phyloP scores from a whole-genome alignment of 2,329 filamentous ascomycete genomes.

The Rosellinia necatrix region DNA sequence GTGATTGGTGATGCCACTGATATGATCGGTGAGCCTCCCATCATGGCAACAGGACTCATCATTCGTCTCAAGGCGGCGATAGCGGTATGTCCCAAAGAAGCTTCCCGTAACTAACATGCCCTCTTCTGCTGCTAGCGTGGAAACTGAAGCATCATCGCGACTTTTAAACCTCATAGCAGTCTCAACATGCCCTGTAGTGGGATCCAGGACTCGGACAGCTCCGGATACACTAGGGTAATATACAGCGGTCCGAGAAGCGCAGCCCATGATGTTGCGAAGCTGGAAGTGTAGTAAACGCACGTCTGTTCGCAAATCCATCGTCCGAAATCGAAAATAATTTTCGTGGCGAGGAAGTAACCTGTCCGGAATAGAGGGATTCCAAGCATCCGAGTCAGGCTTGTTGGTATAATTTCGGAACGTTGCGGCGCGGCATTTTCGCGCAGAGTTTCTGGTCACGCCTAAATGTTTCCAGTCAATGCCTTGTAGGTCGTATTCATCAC shows the following conservation, averaged over 20 bases:
- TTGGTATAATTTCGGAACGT: constrained; percentile 66
- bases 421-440: constrained; percentile 51
- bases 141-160: constrained; percentile 48
- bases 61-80: constrained; percentile 51
- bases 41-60: constrained; percentile 43
- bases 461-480: constrained; percentile 62
- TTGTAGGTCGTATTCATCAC: constrained; percentile 62
- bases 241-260: constrained; percentile 57
- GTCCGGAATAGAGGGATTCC: constrained; percentile 41
- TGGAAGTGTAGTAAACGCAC: constrained; percentile 68
- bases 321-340: constrained; percentile 62
- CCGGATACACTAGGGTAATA: constrained; percentile 58
- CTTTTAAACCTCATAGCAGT: constrained; percentile 51
- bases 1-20: constrained; percentile 68
- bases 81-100: constrained; percentile 60
- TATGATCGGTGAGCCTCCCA: constrained; percentile 53
- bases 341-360: constrained; percentile 45
- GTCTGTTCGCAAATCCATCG: constrained; percentile 59
- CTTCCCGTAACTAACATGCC: constrained; percentile 64
- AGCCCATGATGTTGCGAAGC: constrained; percentile 65
- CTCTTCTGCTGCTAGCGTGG: constrained; percentile 56
- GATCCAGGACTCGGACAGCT: constrained; percentile 58
- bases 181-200: constrained; percentile 51
- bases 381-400: constrained; percentile 50
- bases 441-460: constrained; percentile 54